phyloP scores from a whole-genome alignment of 352 stramenopile species.

The Pythium volutum region DNA sequence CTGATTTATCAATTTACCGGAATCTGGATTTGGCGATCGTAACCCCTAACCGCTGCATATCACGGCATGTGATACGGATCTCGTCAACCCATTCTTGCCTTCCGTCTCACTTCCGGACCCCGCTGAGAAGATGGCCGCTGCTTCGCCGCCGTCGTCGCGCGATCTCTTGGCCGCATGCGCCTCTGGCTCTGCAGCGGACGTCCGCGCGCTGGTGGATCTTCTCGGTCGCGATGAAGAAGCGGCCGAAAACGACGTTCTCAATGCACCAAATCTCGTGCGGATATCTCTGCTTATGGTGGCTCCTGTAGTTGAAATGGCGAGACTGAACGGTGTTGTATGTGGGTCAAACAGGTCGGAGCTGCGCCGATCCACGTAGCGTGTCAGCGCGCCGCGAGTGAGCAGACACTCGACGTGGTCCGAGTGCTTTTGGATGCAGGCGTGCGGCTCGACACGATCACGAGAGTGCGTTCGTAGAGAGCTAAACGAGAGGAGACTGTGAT shows the following conservation, averaged over 20 bases:
- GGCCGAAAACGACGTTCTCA: conserved; percentile 1
- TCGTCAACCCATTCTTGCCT: background rate
- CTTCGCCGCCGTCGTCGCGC: background rate
- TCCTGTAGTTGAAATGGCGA: background rate
- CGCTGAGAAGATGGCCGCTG: background rate
- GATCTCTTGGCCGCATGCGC: conserved; percentile 3
- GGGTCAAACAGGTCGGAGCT: conserved; percentile 5
- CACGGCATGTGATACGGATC: too few relatives aligned
- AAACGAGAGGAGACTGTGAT: too few relatives aligned
- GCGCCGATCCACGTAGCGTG: conserved; percentile 11
- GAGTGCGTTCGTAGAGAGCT: too few relatives aligned
- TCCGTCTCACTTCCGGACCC: background rate
- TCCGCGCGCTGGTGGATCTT: background rate
- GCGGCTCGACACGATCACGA: background rate
- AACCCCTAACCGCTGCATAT: too few relatives aligned
- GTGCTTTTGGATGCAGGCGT: conserved; percentile 12
- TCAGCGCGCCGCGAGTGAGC: conserved; percentile 6
- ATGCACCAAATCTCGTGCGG: conserved; percentile 6
- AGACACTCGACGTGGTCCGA: conserved; percentile 7
- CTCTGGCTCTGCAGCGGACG: conserved; percentile 6
- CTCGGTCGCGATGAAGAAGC: conserved; percentile 1
- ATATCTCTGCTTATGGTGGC: background rate
- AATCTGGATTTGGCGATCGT: too few relatives aligned
- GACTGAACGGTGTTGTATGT: background rate
- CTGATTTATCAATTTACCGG: too few relatives aligned